These are phyloP conservation scores for Periconia sp. DNA, from an alignment of 2,329 filamentous ascomycete genomes.

Conservation along the genomic window DNA sequence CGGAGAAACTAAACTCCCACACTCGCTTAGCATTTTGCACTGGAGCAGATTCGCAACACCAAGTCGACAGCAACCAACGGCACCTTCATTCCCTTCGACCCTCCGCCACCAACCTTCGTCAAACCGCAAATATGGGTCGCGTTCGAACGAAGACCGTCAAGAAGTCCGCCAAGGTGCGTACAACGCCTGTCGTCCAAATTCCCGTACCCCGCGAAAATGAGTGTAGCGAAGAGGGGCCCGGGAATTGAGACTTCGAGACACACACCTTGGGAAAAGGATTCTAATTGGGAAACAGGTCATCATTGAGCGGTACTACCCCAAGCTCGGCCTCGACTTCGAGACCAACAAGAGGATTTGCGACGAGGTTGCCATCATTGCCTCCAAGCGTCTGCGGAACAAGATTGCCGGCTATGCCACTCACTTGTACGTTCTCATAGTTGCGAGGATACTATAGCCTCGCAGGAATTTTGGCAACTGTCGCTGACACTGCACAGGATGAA, in stretches of 20 bases:
- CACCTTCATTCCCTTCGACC: slow-evolving; percentile 30
- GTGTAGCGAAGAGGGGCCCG: slow-evolving; percentile 83
- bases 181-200: no score
- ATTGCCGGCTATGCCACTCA: slow-evolving; percentile 85
- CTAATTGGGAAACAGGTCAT: slow-evolving; percentile 74
- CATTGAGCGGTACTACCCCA: slow-evolving; percentile 86
- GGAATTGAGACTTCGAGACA: background rate
- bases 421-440: slow-evolving; percentile 50
- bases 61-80: slow-evolving; percentile 38
- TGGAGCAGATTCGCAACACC: slow-evolving; percentile 1
- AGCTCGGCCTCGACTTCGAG: slow-evolving; percentile 99
- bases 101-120: slow-evolving; percentile 27
- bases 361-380: slow-evolving; percentile 98
- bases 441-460: slow-evolving; percentile 59
- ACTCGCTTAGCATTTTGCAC: slow-evolving; percentile 25
- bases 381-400: slow-evolving; percentile 99
- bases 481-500: slow-evolving; percentile 75
- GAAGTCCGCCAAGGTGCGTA: slow-evolving; percentile 90
- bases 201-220: slow-evolving; percentile 58
- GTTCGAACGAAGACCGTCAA: slow-evolving; percentile 72
- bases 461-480: slow-evolving; percentile 69
- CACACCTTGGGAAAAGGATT: background rate
- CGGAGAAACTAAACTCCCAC: slow-evolving; percentile 10
- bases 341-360: slow-evolving; percentile 99
- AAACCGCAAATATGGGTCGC: slow-evolving; percentile 59